Evolutionary conservation across 306 rosid genomes (phyloP).

Genomic region (Dryas drummondii): DNA sequence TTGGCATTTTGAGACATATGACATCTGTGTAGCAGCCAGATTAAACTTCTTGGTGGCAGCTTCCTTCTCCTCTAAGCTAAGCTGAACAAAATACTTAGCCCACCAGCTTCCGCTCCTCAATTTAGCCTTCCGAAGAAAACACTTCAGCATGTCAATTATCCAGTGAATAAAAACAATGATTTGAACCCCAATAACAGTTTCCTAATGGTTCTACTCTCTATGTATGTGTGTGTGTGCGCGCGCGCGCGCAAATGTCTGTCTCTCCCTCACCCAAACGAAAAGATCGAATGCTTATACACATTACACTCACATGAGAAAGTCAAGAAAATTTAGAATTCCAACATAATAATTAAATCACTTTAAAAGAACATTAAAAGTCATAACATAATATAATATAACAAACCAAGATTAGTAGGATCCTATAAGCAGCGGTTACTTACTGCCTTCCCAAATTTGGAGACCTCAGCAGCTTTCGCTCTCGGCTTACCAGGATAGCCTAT

Average conservation of each 20-base stretch:
- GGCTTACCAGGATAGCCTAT: conserved; percentile 58
- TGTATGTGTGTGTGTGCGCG: too few species aligned
- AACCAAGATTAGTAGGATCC: not conserved
- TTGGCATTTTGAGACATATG: conserved; percentile 57
- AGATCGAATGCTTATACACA: too few species aligned
- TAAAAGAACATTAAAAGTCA: too few species aligned
- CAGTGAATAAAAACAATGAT: not conserved
- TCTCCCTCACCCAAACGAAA: too few species aligned
- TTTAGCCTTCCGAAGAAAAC: conserved; percentile 54
- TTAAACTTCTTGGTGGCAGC: conserved; percentile 53
- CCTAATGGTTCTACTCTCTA: too few species aligned
- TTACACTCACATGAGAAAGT: too few species aligned
- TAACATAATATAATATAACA: too few species aligned
- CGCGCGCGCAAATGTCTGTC: too few species aligned
- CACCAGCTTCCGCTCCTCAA: conserved; percentile 78
- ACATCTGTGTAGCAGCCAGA: conserved; percentile 49
- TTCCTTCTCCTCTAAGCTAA: conserved; percentile 63
- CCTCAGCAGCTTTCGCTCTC: conserved; percentile 54
- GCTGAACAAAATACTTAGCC: conserved; percentile 50
- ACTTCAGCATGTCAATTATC: not conserved
- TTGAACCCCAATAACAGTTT: not conserved
- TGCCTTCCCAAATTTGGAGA: conserved; percentile 53
- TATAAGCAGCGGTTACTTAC: conserved; percentile 39
- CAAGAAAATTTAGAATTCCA: too few species aligned
- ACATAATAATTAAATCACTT: too few species aligned